phyloP scores from a whole-genome alignment of 345 rosid genomes.

The Anacardium occidentale region DNA sequence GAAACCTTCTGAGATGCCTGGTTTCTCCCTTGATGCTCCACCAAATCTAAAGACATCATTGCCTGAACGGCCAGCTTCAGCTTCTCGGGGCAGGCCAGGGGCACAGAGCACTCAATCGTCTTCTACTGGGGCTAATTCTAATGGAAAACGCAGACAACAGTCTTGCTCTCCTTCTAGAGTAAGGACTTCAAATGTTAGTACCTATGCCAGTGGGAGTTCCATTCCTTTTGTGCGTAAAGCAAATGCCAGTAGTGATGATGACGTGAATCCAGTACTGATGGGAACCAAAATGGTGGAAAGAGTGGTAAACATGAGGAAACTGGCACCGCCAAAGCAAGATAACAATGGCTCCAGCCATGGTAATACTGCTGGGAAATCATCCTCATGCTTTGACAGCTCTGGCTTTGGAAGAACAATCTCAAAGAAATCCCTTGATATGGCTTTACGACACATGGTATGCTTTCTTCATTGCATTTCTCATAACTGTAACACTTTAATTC shows the following conservation, averaged over 20 bases:
- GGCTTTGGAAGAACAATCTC: constrained; percentile 79
- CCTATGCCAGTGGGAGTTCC: constrained; percentile 33
- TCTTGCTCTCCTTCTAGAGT: constrained; percentile 75
- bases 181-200: constrained; percentile 42
- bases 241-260: constrained; percentile 46
- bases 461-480: constrained; percentile 7
- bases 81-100: constrained; percentile 62
- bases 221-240: constrained; percentile 39
- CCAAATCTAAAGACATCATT: constrained; percentile 58
- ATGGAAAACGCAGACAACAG: constrained; percentile 48
- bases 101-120: constrained; percentile 39
- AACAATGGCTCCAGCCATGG: constrained; percentile 27
- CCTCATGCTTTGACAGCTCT: constrained; percentile 53
- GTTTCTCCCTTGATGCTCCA: constrained; percentile 53
- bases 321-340: constrained; percentile 66
- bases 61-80: constrained; percentile 55
- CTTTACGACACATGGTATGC: constrained; percentile 81
- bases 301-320: constrained; percentile 84
- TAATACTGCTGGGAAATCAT: constrained; percentile 43
- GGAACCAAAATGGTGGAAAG: constrained; percentile 90
- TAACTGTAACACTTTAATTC: background rate
- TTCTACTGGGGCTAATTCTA: constrained; percentile 43
- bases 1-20: constrained; percentile 55
- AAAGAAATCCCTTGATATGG: constrained; percentile 85
- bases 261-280: constrained; percentile 64